Percentiles rank a stretch among this genome's conserved stretches.
These are phyloP conservation scores for Teratosphaeria epicoccoides DNA, from an alignment of 2,329 filamentous ascomycete species.

Conservation along the genomic window DNA sequence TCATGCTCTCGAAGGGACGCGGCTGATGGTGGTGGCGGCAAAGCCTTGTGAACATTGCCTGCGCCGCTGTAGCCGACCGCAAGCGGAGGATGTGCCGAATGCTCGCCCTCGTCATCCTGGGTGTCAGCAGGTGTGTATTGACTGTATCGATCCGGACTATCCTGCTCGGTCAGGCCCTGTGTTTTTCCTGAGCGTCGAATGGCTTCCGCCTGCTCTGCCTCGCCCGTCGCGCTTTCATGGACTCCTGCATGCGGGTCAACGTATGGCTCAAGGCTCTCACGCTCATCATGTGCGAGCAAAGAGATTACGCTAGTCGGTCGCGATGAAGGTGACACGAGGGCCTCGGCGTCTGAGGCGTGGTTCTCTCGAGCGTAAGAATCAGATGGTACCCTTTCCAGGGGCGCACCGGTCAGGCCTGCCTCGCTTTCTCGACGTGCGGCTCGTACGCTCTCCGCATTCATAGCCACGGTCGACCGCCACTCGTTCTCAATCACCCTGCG, in stretches of 20 bases:
- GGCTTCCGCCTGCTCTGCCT: not conserved
- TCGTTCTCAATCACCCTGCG: conserved; percentile 60
- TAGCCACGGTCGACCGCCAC: conserved; percentile 8
- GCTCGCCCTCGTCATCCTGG: not conserved
- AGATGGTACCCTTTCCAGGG: not conserved
- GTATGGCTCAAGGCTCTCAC: not conserved
- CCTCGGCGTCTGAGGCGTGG: conserved; percentile 1
- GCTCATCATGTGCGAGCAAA: not conserved
- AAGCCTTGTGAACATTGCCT: not conserved
- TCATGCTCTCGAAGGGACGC: not conserved
- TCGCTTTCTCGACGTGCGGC: not conserved
- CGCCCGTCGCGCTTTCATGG: not conserved
- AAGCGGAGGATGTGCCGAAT: not conserved
- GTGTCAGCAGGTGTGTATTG: not conserved
- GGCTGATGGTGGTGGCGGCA: not conserved
- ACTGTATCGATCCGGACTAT: not conserved
- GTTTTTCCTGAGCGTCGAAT: not conserved
- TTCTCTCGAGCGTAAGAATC: conserved; percentile 2
- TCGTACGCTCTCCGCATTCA: not conserved
- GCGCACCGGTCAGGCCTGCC: not conserved
- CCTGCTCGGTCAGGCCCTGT: not conserved
- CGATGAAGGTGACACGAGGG: conserved; percentile 1
- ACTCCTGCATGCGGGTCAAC: not conserved
- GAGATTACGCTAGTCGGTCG: conserved; percentile 1
- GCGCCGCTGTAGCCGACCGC: not conserved